Evolutionary conservation across 1,284 basidiomycete genomes (phyloP).

Genomic region (Irpex sp.): DNA sequence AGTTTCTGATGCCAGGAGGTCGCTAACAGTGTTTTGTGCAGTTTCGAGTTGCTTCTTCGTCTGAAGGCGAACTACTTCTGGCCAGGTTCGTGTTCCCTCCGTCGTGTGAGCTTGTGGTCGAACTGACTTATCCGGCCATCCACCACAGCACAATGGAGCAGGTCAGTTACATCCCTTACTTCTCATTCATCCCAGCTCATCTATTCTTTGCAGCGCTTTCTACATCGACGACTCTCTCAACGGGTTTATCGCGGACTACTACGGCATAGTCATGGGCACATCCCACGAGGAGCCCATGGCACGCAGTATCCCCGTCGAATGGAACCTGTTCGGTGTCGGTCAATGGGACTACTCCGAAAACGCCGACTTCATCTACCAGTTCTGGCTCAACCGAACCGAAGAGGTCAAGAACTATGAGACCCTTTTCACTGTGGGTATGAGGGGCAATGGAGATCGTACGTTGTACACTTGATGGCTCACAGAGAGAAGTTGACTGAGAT

Average conservation of each 20-base stretch:
- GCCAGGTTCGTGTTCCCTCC: slow-evolving; percentile 37
- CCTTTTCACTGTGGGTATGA: slow-evolving; percentile 63
- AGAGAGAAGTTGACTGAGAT: background rate
- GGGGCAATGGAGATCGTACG: slow-evolving; percentile 35
- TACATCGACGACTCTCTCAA: slow-evolving; percentile 61
- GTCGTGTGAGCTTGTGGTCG: background rate
- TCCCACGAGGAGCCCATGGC: slow-evolving; percentile 66
- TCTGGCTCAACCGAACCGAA: slow-evolving; percentile 53
- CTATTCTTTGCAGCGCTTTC: slow-evolving; percentile 44
- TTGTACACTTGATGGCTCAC: background rate
- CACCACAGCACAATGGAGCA: slow-evolving; percentile 38
- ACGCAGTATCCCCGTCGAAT: slow-evolving; percentile 58
- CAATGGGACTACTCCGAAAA: slow-evolving; percentile 58
- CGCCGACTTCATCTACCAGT: slow-evolving; percentile 47
- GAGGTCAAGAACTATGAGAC: slow-evolving; percentile 54
- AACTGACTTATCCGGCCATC: background rate
- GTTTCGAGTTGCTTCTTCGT: slow-evolving; percentile 63
- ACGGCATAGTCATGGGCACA: slow-evolving; percentile 68
- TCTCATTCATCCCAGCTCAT: background rate
- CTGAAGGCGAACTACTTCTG: slow-evolving; percentile 69
- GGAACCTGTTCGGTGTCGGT: slow-evolving; percentile 47
- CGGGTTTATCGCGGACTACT: slow-evolving; percentile 57
- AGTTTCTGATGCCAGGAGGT: background rate
- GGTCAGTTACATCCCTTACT: slow-evolving; percentile 21
- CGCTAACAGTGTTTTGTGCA: slow-evolving; percentile 18